phyloP scores from a whole-genome alignment of 2,329 filamentous ascomycete species.

The Trichoderma sp. region DNA sequence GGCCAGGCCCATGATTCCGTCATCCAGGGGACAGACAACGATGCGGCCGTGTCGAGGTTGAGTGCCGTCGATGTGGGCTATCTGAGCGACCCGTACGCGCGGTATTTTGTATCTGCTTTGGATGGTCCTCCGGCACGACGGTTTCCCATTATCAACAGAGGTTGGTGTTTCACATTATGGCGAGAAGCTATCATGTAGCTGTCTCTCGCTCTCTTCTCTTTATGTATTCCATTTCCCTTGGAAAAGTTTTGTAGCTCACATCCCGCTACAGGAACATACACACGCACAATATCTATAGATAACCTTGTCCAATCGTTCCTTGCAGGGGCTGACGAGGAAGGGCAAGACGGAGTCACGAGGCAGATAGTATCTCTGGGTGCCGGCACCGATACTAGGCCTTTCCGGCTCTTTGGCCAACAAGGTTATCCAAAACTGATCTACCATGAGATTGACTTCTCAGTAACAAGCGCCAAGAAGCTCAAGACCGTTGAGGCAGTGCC shows the following conservation, averaged over 20 bases:
- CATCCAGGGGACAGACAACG: conserved; percentile 86
- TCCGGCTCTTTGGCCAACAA: conserved; percentile 62
- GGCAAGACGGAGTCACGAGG: conserved; percentile 34
- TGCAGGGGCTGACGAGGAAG: conserved; percentile 24
- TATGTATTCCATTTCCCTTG: neutral
- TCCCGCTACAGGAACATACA: conserved; percentile 71
- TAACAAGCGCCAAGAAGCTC: conserved; percentile 68
- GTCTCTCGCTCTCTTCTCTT: neutral
- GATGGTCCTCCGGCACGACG: conserved; percentile 56
- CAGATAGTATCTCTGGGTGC: conserved; percentile 93
- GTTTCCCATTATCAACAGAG: conserved; percentile 91
- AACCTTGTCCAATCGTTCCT: conserved; percentile 72
- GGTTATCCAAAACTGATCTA: conserved; percentile 57
- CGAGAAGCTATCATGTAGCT: neutral
- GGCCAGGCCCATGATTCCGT: conserved; percentile 61
- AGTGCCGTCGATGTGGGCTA: conserved; percentile 87
- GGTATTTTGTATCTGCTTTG: conserved; percentile 57
- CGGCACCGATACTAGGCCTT: conserved; percentile 86
- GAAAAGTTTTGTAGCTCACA: neutral
- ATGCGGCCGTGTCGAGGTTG: conserved; percentile 83
- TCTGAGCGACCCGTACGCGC: conserved; percentile 75
- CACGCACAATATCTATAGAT: conserved; percentile 81
- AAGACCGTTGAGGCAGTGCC: conserved; percentile 48
- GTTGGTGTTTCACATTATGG: conserved; percentile 42
- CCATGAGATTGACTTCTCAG: conserved; percentile 87